Base-by-base conservation (phyloP, 371 early-diverging fungal genomes). In the Conidiobolus incongruus region DNA sequence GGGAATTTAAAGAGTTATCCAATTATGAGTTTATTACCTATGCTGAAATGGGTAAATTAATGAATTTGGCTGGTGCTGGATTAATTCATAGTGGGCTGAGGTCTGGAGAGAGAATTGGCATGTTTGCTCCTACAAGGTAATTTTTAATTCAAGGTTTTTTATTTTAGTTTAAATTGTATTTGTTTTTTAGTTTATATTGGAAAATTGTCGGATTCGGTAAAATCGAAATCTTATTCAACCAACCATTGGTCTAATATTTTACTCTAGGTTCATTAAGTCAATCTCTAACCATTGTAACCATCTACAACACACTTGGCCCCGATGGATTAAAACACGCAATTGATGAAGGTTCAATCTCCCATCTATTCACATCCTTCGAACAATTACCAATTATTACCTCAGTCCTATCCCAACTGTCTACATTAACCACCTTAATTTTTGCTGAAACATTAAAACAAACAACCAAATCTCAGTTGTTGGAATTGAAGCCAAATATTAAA, bases 241-340 rank as follows among this genome's bases (percentile, higher is more conserved):
- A 4, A 10, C 15, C 20, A 45, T 2, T 20, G 36, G 52, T 52
- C 45, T 52, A 61, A 37, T 37, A 58, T 16, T 34, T 56, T 15
- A 54, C 60, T 11, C 47, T 59, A 52, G 66, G 56, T 35, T 53
- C 63, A 28, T 83, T 72, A 51, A 63, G 75, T 6, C 84, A 82
- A 54, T 59, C 59, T 38, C 61, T 77, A 47, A 70, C 76, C 29
- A 75, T 84, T 56, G 76, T 83, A 20, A 88, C 88, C 23, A 81
- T 82, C 11, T 84, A 87, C 58, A 84, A 81, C 39, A 85, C 85
- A 2, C 67, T 93, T 30, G 93, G 93, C 16, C 78, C 77, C 49
- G 84, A 81, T 15, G 88, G 85, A 24, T 68, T 83, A 29, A 50
- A 75, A 28, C 83, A 78, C 51, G 78, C 83, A 7, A 76, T 90